These are phyloP conservation scores for Calonectria henricotiae DNA, from an alignment of 2,329 filamentous ascomycete genomes.

Conservation along the genomic window DNA sequence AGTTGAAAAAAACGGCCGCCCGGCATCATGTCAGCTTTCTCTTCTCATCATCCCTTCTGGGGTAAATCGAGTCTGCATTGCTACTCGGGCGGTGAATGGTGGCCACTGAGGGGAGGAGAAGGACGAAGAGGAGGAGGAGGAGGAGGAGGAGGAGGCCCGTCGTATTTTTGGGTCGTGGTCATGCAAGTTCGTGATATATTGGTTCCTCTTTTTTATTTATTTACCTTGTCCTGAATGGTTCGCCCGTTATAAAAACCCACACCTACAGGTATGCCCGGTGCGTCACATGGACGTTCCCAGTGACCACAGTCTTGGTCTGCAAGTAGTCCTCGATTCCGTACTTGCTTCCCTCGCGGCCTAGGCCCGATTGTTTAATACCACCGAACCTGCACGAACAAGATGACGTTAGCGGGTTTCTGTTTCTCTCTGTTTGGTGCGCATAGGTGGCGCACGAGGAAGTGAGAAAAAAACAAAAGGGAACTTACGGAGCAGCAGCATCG, in stretches of 20 bases:
- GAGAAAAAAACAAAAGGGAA: not conserved
- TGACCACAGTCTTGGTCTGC: constrained; percentile 70
- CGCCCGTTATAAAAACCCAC: not conserved
- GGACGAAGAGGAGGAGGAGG: no score
- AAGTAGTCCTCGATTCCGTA: constrained; percentile 75
- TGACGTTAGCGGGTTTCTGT: not conserved
- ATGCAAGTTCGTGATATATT: constrained; percentile 8
- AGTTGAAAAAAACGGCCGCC: no score
- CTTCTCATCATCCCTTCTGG: not conserved
- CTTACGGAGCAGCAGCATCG: constrained; percentile 50
- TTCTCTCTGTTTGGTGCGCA: not conserved
- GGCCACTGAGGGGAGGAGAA: not conserved
- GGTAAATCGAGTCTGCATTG: not conserved
- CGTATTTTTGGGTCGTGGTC: not conserved
- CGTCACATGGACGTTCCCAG: constrained; percentile 49
- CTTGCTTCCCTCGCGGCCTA: constrained; percentile 74
- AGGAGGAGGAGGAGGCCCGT: no score
- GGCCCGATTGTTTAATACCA: constrained; percentile 75
- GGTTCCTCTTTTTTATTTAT: not conserved
- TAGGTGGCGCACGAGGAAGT: not conserved
- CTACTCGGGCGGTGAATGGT: not conserved
- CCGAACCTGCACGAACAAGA: constrained; percentile 64
- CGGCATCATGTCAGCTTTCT: not conserved
- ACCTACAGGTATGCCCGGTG: constrained; percentile 37
- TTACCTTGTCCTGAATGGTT: not conserved